Base-by-base conservation (phyloP, 2,329 filamentous ascomycete species). In the Coniella vitis region DNA sequence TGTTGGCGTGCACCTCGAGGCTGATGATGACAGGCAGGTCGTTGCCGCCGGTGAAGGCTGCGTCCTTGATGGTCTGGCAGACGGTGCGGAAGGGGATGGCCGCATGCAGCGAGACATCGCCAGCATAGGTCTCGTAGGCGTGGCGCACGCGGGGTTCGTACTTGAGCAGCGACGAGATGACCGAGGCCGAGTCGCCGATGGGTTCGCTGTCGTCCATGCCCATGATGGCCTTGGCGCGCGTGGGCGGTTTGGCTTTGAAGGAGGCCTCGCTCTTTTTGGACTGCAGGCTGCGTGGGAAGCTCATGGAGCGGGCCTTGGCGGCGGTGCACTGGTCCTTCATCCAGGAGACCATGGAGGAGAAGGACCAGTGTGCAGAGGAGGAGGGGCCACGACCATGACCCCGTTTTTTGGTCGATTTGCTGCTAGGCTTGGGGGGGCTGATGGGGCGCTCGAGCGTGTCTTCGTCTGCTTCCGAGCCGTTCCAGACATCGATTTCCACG, bases 401-500 rank as follows among this genome's bases (percentile, higher is more conserved):
- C 58, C 32, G 25, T 10, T 29, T 29, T 5, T 61, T 58, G 19
- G 60, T 59, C 19, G n/a, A n/a, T n/a, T n/a, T n/a, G n/a, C n/a
- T n/a, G n/a, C 64, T 70, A 32, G 66, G 63, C 16, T 60, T n/a
- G 25, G 25, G 8, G 4, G 62, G 64, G 4, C 25, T 29, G 25
- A 62, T 60, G 3, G 64, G 60, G 35, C 63, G 63, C 16, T 70
- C 64, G 10, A 10, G 5, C 54, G 60, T 57, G 54, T 60, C 47
- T 8, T 61, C 57, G n/a, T 50, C 45, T 29, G 17, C 42, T 10
- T 45, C 44, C 35, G 76, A 70, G 7, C 88, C 87, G 64, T 96
- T 87, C 87, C 90, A 95, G 4, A 96, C 89, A 61, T 96, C 91
- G 50, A 96, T 93, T 64, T 96, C 90, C 39, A 96, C 89, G 61